Evolutionary conservation across 805 yeast genomes (phyloP).

Genomic region (Suhomyces vadensis): DNA sequence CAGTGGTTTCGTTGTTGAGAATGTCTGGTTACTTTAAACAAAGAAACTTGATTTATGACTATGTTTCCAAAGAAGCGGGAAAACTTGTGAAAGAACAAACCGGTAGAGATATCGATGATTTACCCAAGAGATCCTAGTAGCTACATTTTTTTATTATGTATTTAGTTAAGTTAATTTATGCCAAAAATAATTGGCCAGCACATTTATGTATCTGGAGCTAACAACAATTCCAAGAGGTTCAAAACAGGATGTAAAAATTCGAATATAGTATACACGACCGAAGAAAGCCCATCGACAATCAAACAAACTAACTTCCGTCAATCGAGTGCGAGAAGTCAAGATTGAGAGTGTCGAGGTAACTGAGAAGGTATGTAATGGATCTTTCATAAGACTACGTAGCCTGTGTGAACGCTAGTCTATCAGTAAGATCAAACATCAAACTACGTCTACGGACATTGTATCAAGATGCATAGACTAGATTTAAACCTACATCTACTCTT

Average conservation of each 20-base stretch:
- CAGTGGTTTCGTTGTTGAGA: conserved; percentile 45
- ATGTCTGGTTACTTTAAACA: conserved; percentile 54
- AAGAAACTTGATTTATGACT: conserved; percentile 38
- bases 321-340: neutral
- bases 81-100: conserved; percentile 31
- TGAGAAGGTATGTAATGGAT: neutral
- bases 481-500: conserved; percentile 17
- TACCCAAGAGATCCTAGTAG: conserved; percentile 12
- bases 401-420: conserved; percentile 10
- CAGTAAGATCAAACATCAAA: conserved; percentile 18
- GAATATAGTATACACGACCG: no score
- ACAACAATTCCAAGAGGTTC: no score
- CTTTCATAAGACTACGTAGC: neutral
- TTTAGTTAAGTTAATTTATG: no score
- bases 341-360: no score
- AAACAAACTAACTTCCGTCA: no score
- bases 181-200: no score
- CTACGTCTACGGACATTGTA: conserved; percentile 9
- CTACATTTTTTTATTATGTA: no score
- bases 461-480: conserved; percentile 29
- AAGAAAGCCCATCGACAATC: no score
- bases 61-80: conserved; percentile 32
- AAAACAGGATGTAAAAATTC: neutral
- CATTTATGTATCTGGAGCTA: no score
- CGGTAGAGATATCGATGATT: conserved; percentile 29